Evolutionary conservation across 768 basidiomycete species (phyloP), one percentile per base, ranked within the genome.

Genomic region (Mycena floridula): DNA sequence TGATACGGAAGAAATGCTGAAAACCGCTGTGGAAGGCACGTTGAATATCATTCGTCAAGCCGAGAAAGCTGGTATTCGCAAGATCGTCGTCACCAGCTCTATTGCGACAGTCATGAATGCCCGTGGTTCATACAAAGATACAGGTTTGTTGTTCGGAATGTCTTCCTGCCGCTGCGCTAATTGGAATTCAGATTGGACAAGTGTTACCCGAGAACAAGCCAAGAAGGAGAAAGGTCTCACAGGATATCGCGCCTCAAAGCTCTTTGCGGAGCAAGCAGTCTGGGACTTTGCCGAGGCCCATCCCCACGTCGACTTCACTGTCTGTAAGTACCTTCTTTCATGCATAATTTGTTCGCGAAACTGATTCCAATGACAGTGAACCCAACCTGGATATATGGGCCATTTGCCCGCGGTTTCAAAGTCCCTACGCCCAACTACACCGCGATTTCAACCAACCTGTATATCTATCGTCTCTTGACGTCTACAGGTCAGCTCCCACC

Each of bases 171-270:
- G n/a, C n/a, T n/a, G n/a, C n/a, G n/a, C n/a, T n/a, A n/a, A n/a
- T n/a, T n/a, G n/a, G n/a, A n/a, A n/a, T n/a, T n/a, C n/a, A n/a
- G n/a, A n/a, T n/a, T n/a, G n/a, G n/a, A n/a, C n/a, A n/a, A n/a
- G n/a, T n/a, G n/a, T n/a, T n/a, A n/a, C n/a, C n/a, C n/a, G 66
- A 21, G 24, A 36, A 7, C 21, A 32, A 16, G 28, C 28, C 28
- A 16, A 9, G 9, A 9, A 9, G 28, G 9, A 30, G 18, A 42
- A 42, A n/a, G 35, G 25, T 26, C 20, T 42, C 38, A 22, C 22
- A 12, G 40, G 30, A 8, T 47, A 47, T 16, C 27, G 30, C 15
- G 46, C 37, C 23, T 25, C 46, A 7, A 47, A 47, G 25, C 41
- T 40, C 5, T 12, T 47, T 16, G 46, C 46, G 4, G 46, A 47